Percentiles rank a stretch among this genome's conserved stretches.
These are phyloP conservation scores for Dendrobium catenatum DNA, from an alignment of 106 monocot species.

Conservation along the genomic window DNA sequence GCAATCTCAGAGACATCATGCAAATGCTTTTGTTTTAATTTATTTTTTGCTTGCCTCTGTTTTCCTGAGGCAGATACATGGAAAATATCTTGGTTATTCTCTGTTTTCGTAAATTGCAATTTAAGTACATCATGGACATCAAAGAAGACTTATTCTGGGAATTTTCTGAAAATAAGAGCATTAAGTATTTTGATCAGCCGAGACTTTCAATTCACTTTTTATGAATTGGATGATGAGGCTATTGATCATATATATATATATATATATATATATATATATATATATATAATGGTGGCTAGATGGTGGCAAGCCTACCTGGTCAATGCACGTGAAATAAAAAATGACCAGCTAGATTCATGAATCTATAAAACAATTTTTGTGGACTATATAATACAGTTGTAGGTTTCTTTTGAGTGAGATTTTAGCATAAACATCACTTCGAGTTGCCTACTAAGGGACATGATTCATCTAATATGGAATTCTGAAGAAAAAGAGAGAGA, in stretches of 20 bases:
- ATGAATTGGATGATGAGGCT: background rate
- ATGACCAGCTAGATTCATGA: too few species aligned
- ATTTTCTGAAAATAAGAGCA: background rate
- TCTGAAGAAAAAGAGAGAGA: background rate
- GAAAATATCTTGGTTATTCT: too few species aligned
- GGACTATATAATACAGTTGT: background rate
- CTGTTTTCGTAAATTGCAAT: too few species aligned
- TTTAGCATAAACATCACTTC: background rate
- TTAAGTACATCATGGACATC: background rate
- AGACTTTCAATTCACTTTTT: background rate
- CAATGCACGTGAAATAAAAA: too few species aligned
- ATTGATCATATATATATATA: background rate
- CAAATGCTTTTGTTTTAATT: background rate
- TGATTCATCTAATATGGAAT: background rate
- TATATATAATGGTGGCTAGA: too few species aligned
- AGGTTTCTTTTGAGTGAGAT: background rate
- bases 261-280: background rate
- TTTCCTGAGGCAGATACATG: background rate
- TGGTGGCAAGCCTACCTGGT: too few species aligned
- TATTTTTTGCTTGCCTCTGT: background rate
- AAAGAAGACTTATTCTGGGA: background rate
- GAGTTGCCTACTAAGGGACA: background rate
- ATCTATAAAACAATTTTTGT: background rate
- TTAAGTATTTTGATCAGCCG: background rate
- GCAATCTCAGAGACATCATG: background rate